Evolutionary conservation across 352 stramenopile species (phyloP), one percentile per base, ranked within the genome.

Genomic region (Saprolegnia diclina): DNA sequence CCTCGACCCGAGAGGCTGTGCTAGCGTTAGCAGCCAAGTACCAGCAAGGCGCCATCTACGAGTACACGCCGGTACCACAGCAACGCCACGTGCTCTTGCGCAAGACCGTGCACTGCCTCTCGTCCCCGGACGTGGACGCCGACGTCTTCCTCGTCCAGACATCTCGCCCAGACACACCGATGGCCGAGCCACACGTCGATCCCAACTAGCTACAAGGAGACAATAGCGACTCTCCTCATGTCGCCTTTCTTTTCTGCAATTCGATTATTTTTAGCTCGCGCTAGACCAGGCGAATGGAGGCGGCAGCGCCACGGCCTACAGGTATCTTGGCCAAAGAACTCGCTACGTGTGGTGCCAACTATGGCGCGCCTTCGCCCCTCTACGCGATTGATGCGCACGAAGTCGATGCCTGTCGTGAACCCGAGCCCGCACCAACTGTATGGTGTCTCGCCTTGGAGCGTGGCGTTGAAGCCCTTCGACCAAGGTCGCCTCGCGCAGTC

Each of bases 31-130:
- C 57, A 22, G 10, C 57, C 29, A 21, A 54, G 7, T 66, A 54
- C 19, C 24, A 22, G 56, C 57, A 66, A 66, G 57, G 42, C 5
- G 57, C 57, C 11, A 66, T 66, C n/a, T 66, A 66, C 29, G 57
- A 66, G 37, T 66, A 66, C 29, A 42, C 48, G 18, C 57, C 57
- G 11, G 53, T 32, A 5, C 6, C n/a, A n/a, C 13, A 54, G 4
- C 48, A 66, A 7, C 57, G 21, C 6, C 32, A 11, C 13, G 40
- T 32, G 22, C 44, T 66, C 5, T 13, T 66, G 37, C 57, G 57
- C n/a, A 66, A 66, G 16, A 66, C 57, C 24, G 24, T 32, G 1
- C 57, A 66, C 29, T 54, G 18, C 40, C 42, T 66, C 38, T 54
- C 53, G 57, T 54, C 29, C 38, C 37, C 57, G 6, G 50, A 40